A percentile compares a stretch with the other conserved stretches of the same genome.
These are phyloP conservation scores for Aspergillus affinis DNA, from an alignment of 495 filamentous ascomycete genomes.

Conservation along the genomic window DNA sequence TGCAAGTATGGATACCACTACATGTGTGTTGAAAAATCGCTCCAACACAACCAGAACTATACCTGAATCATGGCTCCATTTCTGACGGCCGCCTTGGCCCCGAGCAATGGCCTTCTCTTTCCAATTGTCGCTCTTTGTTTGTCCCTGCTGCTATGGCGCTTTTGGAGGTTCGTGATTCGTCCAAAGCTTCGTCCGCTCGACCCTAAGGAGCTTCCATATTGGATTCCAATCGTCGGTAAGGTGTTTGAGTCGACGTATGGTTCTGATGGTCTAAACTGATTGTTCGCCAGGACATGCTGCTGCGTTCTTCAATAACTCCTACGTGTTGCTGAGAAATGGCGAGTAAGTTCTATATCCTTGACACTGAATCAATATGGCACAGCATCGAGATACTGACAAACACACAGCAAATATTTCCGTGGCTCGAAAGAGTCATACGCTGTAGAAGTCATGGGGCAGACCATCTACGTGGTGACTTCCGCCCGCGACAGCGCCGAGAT, in stretches of 20 bases:
- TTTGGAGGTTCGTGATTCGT: conserved; percentile 1
- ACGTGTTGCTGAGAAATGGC: not conserved
- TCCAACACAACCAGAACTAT: not conserved
- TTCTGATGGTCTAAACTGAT: not conserved
- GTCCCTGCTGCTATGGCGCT: not conserved
- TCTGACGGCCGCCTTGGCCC: not conserved
- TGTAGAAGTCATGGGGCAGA: not conserved
- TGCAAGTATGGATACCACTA: not conserved
- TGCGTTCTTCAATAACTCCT: conserved; percentile 1
- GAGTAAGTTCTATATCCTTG: not conserved
- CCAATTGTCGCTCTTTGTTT: not conserved
- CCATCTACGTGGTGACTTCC: conserved; percentile 2
- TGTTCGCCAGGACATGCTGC: not conserved
- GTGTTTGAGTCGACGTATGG: not conserved
- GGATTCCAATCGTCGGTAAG: conserved; percentile 1
- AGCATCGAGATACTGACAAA: not conserved
- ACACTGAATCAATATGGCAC: too few species aligned
- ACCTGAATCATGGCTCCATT: not conserved
- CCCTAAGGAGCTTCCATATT: conserved; percentile 1
- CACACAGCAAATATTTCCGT: not conserved
- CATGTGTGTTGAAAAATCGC: not conserved
- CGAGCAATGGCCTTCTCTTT: not conserved
- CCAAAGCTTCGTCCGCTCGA: not conserved
- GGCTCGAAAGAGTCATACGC: not conserved
- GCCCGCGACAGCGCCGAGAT: not conserved